Percentiles rank a stretch among this genome's conserved stretches.
phyloP scores from a whole-genome alignment of 2,329 filamentous ascomycete genomes.

The Microdochium trichocladiopsis region DNA sequence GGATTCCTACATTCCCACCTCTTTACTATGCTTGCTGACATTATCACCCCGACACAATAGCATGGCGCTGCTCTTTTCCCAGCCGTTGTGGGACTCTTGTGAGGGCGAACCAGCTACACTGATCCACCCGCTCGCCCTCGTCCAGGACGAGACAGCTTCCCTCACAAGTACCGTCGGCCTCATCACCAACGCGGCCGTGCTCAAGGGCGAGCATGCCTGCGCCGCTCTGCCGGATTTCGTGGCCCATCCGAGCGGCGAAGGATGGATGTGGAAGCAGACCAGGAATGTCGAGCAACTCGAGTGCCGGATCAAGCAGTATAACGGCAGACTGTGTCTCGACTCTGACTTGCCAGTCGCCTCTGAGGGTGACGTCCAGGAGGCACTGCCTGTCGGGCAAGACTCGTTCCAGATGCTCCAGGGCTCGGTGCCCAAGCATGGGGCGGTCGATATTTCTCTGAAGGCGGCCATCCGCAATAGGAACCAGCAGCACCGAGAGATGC shows the following conservation, averaged over 20 bases:
- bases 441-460: no score
- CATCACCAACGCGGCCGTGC: not conserved
- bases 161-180: not conserved
- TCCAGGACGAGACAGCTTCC: not conserved
- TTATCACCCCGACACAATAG: not conserved
- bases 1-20: conserved; percentile 2
- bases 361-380: conserved; percentile 15
- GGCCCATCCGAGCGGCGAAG: conserved; percentile 9
- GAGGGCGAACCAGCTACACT: not conserved
- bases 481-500: no score
- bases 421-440: no score
- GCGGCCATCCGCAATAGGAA: no score
- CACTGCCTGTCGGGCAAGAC: conserved; percentile 3
- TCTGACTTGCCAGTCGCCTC: conserved; percentile 15
- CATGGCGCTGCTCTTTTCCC: not conserved
- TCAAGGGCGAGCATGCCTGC: conserved; percentile 10
- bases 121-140: not conserved
- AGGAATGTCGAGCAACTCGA: not conserved
- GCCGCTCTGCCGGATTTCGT: conserved; percentile 18
- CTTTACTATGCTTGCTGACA: not conserved
- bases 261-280: conserved; percentile 6
- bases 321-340: conserved; percentile 17
- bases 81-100: not conserved
- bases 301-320: conserved; percentile 21
- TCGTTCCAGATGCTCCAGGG: no score